Percentiles rank a stretch among this genome's conserved stretches.
Evolutionary conservation across 371 early-diverging fungal genomes (phyloP).

Genomic region (Mortierella sp.): DNA sequence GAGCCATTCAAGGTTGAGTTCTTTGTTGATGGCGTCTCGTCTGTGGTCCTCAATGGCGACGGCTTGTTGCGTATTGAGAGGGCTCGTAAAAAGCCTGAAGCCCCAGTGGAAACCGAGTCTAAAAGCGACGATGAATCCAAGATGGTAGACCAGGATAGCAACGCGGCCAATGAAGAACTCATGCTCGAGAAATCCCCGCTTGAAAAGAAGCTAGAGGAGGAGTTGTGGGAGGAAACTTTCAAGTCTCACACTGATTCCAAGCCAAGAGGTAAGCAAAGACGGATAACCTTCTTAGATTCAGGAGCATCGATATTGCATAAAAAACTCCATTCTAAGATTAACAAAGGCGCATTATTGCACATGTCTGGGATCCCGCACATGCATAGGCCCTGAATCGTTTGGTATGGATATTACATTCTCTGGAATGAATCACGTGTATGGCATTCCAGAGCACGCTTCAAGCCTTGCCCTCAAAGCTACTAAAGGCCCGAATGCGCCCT

Average conservation of each 20-base stretch:
- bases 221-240: constrained; percentile 91
- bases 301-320: no score
- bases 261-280: constrained; percentile 77
- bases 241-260: constrained; percentile 89
- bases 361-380: neutral
- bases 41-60: constrained; percentile 83
- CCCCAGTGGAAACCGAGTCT: no score
- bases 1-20: constrained; percentile 78
- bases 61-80: constrained; percentile 90
- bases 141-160: constrained; percentile 55
- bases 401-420: constrained; percentile 94
- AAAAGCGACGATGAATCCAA: constrained; percentile 10
- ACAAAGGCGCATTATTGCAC: neutral
- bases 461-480: constrained; percentile 87
- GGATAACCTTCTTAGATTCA: no score
- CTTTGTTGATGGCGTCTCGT: constrained; percentile 64
- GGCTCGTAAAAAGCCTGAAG: constrained; percentile 69
- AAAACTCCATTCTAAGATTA: neutral
- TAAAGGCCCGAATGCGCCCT: constrained; percentile 77
- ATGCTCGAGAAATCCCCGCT: constrained; percentile 54
- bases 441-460: constrained; percentile 95
- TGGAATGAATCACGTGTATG: constrained; percentile 89
- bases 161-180: constrained; percentile 50
- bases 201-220: constrained; percentile 62
- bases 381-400: constrained; percentile 87